phyloP scores from a whole-genome alignment of 2,329 filamentous ascomycete genomes.

The Xylaria sp. region DNA sequence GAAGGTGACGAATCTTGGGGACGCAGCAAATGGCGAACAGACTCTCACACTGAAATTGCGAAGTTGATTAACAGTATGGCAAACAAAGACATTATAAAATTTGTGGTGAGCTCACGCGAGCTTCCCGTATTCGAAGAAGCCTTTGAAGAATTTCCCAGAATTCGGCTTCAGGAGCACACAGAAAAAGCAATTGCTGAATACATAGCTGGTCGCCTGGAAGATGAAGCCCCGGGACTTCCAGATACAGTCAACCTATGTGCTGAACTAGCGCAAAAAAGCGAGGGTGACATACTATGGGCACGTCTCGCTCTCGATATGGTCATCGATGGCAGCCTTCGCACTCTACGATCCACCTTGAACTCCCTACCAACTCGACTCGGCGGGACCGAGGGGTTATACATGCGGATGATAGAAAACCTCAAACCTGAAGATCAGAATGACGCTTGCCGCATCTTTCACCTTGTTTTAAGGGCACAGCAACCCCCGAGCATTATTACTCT shows the following conservation, averaged over 20 bases:
- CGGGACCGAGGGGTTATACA: conserved; percentile 49
- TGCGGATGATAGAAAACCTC: conserved; percentile 50
- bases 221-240: conserved; percentile 47
- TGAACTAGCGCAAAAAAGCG: conserved; percentile 46
- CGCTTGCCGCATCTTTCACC: conserved; percentile 48
- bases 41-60: conserved; percentile 46
- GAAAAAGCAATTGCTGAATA: conserved; percentile 48
- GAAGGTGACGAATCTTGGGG: conserved; percentile 48
- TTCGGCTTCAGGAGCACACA: conserved; percentile 47
- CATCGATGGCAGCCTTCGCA: conserved; percentile 47
- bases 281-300: conserved; percentile 49
- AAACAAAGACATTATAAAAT: conserved; percentile 46
- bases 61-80: conserved; percentile 47
- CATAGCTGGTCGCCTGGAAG: conserved; percentile 46
- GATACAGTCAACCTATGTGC: conserved; percentile 47
- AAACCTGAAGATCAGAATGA: conserved; percentile 43
- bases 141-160: conserved; percentile 43
- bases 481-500: conserved; percentile 49
- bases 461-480: conserved; percentile 48
- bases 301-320: conserved; percentile 50
- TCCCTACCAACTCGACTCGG: conserved; percentile 48
- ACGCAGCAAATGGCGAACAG: conserved; percentile 48
- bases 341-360: conserved; percentile 45
- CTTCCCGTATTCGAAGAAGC: conserved; percentile 46
- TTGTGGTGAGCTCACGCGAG: conserved; percentile 48